phyloP scores from a whole-genome alignment of 176 grass and related monocot species.

The Aegilops tauschii region DNA sequence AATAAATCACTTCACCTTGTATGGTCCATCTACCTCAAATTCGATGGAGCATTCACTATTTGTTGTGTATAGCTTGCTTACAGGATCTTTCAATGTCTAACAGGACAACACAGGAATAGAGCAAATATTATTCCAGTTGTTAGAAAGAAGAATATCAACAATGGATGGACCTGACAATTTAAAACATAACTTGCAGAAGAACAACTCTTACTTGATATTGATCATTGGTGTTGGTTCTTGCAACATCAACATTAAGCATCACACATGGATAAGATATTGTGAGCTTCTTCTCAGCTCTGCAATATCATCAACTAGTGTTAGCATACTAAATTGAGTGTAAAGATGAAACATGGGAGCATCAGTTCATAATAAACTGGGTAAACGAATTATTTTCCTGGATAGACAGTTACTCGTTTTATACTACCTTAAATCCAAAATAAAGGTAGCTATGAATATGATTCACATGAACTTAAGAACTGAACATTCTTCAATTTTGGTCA shows the following conservation, averaged over 20 bases:
- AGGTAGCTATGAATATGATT: background rate
- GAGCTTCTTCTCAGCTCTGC: constrained; percentile 83
- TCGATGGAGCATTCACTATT: constrained; percentile 97
- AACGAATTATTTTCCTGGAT: constrained; percentile 1
- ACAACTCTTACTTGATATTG: constrained; percentile 84
- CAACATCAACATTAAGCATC: constrained; percentile 96
- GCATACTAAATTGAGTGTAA: constrained; percentile 10
- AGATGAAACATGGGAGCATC: constrained; percentile 16
- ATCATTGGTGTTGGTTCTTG: constrained; percentile 95
- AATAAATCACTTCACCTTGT: constrained; percentile 66
- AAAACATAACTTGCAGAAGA: constrained; percentile 27
- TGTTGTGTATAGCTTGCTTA: constrained; percentile 79
- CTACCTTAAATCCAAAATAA: constrained; percentile 13
- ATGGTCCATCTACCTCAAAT: constrained; percentile 98
- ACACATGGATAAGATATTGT: constrained; percentile 93
- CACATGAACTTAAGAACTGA: background rate
- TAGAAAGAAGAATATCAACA: constrained; percentile 20
- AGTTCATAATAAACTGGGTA: background rate
- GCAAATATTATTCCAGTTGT: constrained; percentile 1
- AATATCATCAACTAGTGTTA: constrained; percentile 43
- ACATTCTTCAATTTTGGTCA: background rate
- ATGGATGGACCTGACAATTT: constrained; percentile 5
- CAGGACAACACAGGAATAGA: constrained; percentile 26
- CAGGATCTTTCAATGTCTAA: constrained; percentile 76
- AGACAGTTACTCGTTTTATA: constrained; percentile 7